Evolutionary conservation across 352 stramenopile genomes (phyloP), one percentile per base, ranked within the genome.

Genomic region (Pythium phragmiticola): DNA sequence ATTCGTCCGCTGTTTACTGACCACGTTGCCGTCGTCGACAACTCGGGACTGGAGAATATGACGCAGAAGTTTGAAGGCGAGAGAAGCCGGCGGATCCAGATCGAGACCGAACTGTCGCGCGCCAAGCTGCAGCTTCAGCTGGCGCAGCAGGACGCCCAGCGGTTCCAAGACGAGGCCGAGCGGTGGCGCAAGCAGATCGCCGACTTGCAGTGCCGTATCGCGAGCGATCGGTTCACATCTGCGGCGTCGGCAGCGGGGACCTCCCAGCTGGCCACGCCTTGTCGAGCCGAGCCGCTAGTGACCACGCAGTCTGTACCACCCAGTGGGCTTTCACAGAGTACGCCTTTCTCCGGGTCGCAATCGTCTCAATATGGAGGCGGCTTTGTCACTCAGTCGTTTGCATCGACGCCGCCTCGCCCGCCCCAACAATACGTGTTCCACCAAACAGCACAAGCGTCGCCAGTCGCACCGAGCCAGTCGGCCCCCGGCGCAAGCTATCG

Each of bases 21-120:
- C 69, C 79, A 87, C 55, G 77, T 90, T 9, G 80, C 84, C 9
- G 78, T 90, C 21, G 82, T 93, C 17, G 84, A 93, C 70, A 93
- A 90, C 67, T 73, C 80, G 13, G 78, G 76, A 14, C 45, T 88
- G 17, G 78, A 84, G 60, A 71, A 77, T 16, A 80, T 87, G 70
- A 79, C 66, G 28, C 59, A 62, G 30, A 89, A 89, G 74, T 87
- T 75, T 50, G 68, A 90, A 46, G 71, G 62, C 26, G 80, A 93
- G 63, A 87, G 78, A 46, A 64, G 54, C 14, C 74, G 74, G 33
- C 76, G 66, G 48, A 74, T 68, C 8, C 72, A 77, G 34, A 48
- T 78, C 14, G 80, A 89, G 55, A 83, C 70, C 42, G 80, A 89
- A 12, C 52, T 90, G 3, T 68, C 64, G 26, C 37, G 53, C 13